Conservation (phyloP, 805 yeast species). For the Zygosaccharomyces rouxii region DNA sequence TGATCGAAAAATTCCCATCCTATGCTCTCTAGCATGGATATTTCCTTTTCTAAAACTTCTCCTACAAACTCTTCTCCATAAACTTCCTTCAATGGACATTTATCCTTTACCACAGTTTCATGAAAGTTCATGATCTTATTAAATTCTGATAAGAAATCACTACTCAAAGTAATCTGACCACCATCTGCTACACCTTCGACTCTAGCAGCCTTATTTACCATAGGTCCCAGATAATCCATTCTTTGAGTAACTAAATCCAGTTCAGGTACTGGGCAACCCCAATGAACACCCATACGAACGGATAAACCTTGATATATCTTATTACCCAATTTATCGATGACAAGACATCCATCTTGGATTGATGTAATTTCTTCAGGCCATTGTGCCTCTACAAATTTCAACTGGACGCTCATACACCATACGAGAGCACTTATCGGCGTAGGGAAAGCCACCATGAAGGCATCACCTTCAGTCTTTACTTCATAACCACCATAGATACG, state of each 20-base stretch:
- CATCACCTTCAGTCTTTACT: conserved; percentile 98
- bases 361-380: conserved; percentile 94
- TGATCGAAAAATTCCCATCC: conserved; percentile 65
- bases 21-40: conserved; percentile 56
- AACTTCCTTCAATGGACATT: conserved; percentile 36
- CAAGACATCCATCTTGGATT: conserved; percentile 77
- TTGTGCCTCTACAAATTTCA: conserved; percentile 73
- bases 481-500: conserved; percentile 96
- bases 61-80: conserved; percentile 47
- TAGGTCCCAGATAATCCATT: conserved; percentile 99
- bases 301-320: conserved; percentile 81
- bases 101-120: conserved; percentile 28
- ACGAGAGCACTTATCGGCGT: conserved; percentile 83
- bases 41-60: conserved; percentile 59
- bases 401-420: conserved; percentile 94
- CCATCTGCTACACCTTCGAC: conserved; percentile 95
- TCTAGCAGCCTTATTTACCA: conserved; percentile 93
- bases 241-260: conserved; percentile 90
- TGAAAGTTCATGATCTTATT: conserved; percentile 47
- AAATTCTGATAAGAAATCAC: conserved; percentile 74
- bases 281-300: conserved; percentile 97
- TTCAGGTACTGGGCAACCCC: conserved; percentile 98
- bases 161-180: conserved; percentile 89
- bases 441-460: conserved; percentile 96
- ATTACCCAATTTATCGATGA: conserved; percentile 55